phyloP scores from a whole-genome alignment of 768 basidiomycete genomes.

The Termitomyces sp. region DNA sequence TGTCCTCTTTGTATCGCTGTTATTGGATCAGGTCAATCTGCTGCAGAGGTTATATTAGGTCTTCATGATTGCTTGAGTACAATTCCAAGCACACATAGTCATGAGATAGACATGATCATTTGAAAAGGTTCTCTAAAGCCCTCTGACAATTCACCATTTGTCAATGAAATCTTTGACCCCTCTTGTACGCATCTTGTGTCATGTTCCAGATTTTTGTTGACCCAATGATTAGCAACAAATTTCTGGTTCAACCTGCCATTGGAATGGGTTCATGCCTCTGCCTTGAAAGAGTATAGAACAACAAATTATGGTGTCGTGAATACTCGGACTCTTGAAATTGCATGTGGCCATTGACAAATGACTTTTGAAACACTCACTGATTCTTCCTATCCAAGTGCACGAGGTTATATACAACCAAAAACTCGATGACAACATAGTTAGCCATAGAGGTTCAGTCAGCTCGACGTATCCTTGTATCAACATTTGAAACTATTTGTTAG shows the following conservation, averaged over 20 bases:
- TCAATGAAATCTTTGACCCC: constrained; percentile 53
- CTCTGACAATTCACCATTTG: constrained; percentile 47
- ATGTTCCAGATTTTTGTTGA: neutral
- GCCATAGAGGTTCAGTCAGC: constrained; percentile 19
- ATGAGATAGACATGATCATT: constrained; percentile 45
- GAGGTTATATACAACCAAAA: constrained; percentile 47
- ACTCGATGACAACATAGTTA: constrained; percentile 35
- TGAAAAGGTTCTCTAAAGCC: constrained; percentile 45
- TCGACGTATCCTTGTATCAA: constrained; percentile 24
- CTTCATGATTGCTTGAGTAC: constrained; percentile 31
- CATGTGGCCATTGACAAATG: constrained; percentile 13
- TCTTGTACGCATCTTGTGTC: constrained; percentile 23
- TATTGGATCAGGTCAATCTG: constrained; percentile 43
- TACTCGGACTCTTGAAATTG: constrained; percentile 37
- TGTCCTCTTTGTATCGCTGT: constrained; percentile 37
- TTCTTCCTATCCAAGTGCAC: constrained; percentile 30
- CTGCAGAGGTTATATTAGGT: constrained; percentile 41
- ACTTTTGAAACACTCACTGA: neutral
- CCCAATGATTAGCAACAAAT: constrained; percentile 30
- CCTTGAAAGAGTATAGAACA: constrained; percentile 37
- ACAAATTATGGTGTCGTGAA: constrained; percentile 55
- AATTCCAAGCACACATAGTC: constrained; percentile 22
- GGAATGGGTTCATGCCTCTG: constrained; percentile 26
- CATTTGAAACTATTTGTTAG: constrained; percentile 30
- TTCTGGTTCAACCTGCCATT: constrained; percentile 31